Base-by-base conservation (phyloP, 2,329 filamentous ascomycete species). In the Verticillium nubilum region DNA sequence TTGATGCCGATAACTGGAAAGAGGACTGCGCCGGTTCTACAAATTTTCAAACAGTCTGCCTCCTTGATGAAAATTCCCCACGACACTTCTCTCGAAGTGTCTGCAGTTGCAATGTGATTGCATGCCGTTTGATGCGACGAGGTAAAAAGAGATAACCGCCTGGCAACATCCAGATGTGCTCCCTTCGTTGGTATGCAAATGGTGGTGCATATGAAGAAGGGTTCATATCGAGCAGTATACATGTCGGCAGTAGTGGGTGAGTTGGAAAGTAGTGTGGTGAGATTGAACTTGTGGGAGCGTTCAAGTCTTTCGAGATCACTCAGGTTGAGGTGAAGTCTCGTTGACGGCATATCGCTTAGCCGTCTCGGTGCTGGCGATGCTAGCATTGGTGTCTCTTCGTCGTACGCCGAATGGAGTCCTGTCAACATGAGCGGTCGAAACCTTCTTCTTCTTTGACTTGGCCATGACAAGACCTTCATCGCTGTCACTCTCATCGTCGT, bases 321-420 rank as follows among this genome's bases (percentile, higher is more conserved):
- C 28, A n/a, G 52, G 27, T n/a, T 35, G 23, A 9, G 54, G 26
- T 26, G 37, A 35, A 9, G 37, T 35, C 9, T 37, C 54, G 9
- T 28, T 47, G 17, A 37, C 33, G 23, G 37, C 33, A 9, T 56
- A 56, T 28, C 85, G 86, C 73, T 86, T 87, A 42, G 85, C 85
- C 52, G 85, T 88, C 65, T 87, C 85, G 1, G 83, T 86, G 67
- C 84, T 87, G 31, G 80, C 82, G 28, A 84, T 81, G 64, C 83
- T 86, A 1, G 81, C 82, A 64, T 86, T 84, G 1, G 85, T 87
- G 64, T 85, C 82, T 31, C 85, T 79, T 59, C 85, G 76, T 61
- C 74, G 75, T 2, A 78, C 72, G 53, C 73, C 73, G 57, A 74
- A 74, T 29, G 70, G 72, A 15, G 72, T 66, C 62, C 64, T 64